Evolutionary conservation across 768 basidiomycete genomes (phyloP), one percentile per base, ranked within the genome.

Genomic region (Calvatia gigantea): DNA sequence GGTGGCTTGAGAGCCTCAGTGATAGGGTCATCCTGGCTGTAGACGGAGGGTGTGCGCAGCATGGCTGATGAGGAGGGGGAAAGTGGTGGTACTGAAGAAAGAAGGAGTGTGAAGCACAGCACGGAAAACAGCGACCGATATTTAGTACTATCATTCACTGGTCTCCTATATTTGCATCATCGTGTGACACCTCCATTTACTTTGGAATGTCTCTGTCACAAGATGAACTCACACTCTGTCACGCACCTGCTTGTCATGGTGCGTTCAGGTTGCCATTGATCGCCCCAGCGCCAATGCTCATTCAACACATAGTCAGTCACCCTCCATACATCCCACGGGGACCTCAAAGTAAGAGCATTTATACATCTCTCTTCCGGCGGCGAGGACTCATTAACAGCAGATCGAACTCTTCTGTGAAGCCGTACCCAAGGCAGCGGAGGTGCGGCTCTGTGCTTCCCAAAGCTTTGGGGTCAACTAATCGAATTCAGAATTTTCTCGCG

Each of bases 321-420:
- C 6, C 78, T 98, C 49, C 89, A 98, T 69, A 98, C 95, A 0
- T 83, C 87, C n/a, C 87, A 87, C 64, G 95, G 95, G 15, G 96
- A 98, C 58, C 78, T 98, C 71, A 98, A 98, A 84, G 94, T 91
- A 64, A 45, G 44, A 49, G 33, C 32, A 15, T 29, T 15, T 9
- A 21, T 29, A 47, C 56, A 50, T 46, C 58, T 28, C 43, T 49
- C 50, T 29, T 39, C 19, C 37, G 47, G 14, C 25, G 15, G 6
- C 47, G 27, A 9, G 42, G 28, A 51, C 37, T 37, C 29, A 43
- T 59, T 32, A 25, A 47, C 23, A 44, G 27, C 67, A 98, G 94
- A 85, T 98, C 58, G 97, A 99, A 72, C 68, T 99, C 11, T 98
- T 98, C 73, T 98, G 97, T 69, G 97, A 99, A 72, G 87, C 96